Evolutionary conservation across 192 early-diverging fungal genomes (phyloP).

Genomic region (Piromyces finnis): DNA sequence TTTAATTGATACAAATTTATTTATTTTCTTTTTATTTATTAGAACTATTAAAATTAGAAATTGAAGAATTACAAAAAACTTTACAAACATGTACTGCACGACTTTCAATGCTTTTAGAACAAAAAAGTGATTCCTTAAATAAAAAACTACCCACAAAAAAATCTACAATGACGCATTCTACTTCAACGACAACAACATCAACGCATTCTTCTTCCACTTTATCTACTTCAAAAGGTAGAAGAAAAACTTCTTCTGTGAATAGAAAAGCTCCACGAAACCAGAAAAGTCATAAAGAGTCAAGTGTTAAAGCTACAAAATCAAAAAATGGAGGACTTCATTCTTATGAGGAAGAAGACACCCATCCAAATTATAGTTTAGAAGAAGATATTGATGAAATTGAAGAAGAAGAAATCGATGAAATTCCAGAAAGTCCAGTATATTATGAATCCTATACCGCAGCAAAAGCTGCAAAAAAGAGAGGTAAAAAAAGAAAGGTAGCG

Average conservation of each 20-base stretch:
- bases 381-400: too few species aligned
- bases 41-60: neutral
- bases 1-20: too few species aligned
- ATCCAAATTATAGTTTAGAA: too few species aligned
- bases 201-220: neutral
- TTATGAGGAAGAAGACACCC: neutral
- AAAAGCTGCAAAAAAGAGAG: neutral
- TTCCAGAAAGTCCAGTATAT: neutral
- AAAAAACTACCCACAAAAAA: neutral
- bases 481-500: neutral
- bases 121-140: neutral
- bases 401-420: neutral
- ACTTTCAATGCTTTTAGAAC: neutral
- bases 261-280: neutral
- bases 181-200: neutral
- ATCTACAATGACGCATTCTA: neutral
- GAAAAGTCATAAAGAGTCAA: neutral
- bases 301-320: neutral
- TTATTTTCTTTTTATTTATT: too few species aligned
- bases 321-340: neutral
- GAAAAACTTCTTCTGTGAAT: neutral
- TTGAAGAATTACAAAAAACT: neutral
- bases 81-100: neutral
- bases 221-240: neutral
- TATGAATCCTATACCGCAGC: too few species aligned